Evolutionary conservation across 768 basidiomycete genomes (phyloP), one percentile per base, ranked within the genome.

Genomic region (Dentipellis sp.): DNA sequence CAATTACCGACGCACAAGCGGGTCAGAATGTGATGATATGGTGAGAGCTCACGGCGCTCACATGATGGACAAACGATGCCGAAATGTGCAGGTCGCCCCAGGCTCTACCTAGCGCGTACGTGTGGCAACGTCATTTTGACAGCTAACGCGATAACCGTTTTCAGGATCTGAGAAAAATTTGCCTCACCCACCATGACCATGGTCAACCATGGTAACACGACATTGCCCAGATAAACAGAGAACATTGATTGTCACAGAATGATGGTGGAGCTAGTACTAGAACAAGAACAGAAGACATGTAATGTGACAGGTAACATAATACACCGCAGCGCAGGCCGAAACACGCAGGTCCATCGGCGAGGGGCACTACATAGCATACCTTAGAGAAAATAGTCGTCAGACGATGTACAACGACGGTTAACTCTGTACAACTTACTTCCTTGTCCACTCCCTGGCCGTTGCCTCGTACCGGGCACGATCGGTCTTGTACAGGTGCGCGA

Each of bases 401-500:
- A 47, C 23, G 42, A 36, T 39, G 38, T 35, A 12, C 1, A 11
- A 53, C n/a, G 45, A 8, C n/a, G 2, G 29, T 7, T 22, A 46
- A 29, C 19, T 16, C 21, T 0, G 7, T 35, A 35, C 10, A 22
- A 72, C 90, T 64, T 68, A 98, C 94, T 98, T 98, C 83, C 95
- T 87, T 72, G 95, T 95, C 95, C 95, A 99, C 79, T 99, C 97
- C 75, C 94, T 80, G 23, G 97, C 97, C 36, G 93, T 98, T 58
- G 94, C 90, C 74, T 98, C 97, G 69, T 99, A 99, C 66, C 94
- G 85, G 61, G 90, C 75, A 64, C 95, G 84, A 75, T 99, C 97
- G 38, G 94, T 97, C 92, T 98, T 99, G 85, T 99, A 99, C 63
- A 97, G 73, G 72, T 95, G 92, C 55, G 97, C 97, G 62, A 98